phyloP scores from a whole-genome alignment of 176 grass and related monocot species.

The Hsuehochloa calcarea region DNA sequence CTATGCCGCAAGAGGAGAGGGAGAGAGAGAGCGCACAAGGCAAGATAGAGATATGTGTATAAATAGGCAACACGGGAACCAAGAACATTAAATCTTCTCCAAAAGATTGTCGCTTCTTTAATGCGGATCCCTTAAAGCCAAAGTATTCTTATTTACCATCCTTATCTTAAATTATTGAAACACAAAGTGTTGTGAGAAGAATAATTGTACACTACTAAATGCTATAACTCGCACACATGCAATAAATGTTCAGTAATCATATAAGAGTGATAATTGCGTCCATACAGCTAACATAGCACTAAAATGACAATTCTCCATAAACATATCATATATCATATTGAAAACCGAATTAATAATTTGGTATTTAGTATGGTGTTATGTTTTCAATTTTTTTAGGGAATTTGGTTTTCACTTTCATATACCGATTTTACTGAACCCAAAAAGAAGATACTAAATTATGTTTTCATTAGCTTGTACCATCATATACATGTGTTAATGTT shows the following conservation, averaged over 20 bases:
- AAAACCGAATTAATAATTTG: not conserved
- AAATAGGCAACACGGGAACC: not conserved
- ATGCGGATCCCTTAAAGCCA: not conserved
- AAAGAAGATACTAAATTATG: not conserved
- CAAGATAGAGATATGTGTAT: not conserved
- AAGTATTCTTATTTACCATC: not conserved
- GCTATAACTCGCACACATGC: not conserved
- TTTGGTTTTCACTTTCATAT: not conserved
- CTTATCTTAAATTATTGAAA: not conserved
- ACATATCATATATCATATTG: not conserved
- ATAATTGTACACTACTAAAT: not conserved
- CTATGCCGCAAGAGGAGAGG: not conserved
- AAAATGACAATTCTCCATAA: not conserved
- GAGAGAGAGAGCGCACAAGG: not conserved
- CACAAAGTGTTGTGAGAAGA: not conserved
- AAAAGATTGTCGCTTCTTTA: not conserved
- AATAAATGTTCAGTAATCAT: not conserved
- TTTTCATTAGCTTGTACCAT: not conserved
- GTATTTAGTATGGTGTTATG: not conserved
- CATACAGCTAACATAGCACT: not conserved
- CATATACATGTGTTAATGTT: not conserved
- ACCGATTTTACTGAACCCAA: not conserved
- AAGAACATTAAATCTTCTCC: slow-evolving; percentile 6
- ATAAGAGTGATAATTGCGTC: not conserved
- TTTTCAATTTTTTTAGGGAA: not conserved